Percentiles rank a stretch among this genome's conserved stretches.
These are phyloP conservation scores for Saturnispora sekii DNA, from an alignment of 805 yeast genomes.

Conservation along the genomic window DNA sequence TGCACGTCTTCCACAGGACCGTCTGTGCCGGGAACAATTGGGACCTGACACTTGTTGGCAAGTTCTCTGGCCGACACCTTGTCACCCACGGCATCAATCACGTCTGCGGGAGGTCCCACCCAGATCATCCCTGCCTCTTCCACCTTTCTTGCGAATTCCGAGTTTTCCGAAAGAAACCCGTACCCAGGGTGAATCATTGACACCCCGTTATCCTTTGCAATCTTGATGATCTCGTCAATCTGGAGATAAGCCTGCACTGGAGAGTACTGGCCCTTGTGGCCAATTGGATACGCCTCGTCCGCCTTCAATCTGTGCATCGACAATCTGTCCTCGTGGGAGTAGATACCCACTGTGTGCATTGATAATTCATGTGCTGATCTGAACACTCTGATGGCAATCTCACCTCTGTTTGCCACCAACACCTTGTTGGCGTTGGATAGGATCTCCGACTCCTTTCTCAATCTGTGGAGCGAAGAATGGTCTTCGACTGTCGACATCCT, in stretches of 20 bases:
- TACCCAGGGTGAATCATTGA: conserved; percentile 97
- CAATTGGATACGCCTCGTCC: conserved; percentile 69
- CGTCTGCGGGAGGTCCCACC: conserved; percentile 95
- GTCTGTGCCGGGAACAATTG: conserved; percentile 93
- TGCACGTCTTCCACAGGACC: conserved; percentile 61
- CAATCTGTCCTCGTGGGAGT: conserved; percentile 82
- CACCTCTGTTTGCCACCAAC: conserved; percentile 94
- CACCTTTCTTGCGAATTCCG: conserved; percentile 89
- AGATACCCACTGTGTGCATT: conserved; percentile 76
- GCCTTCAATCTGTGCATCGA: conserved; percentile 81
- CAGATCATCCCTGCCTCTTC: conserved; percentile 75
- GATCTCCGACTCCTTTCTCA: conserved; percentile 35
- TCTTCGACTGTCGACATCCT: conserved; percentile 26
- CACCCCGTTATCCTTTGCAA: conserved; percentile 75
- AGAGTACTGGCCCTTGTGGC: conserved; percentile 81
- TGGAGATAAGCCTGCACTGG: conserved; percentile 90
- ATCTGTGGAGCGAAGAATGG: conserved; percentile 25
- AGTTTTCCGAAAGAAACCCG: conserved; percentile 93
- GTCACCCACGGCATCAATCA: conserved; percentile 82
- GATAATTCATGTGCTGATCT: conserved; percentile 77
- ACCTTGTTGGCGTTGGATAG: conserved; percentile 58
- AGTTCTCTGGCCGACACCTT: conserved; percentile 96
- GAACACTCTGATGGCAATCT: conserved; percentile 91
- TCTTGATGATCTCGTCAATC: conserved; percentile 74
- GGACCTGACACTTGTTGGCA: conserved; percentile 83